phyloP scores from a whole-genome alignment of 129 eudicot species.

The Smallanthus sonchifolius region DNA sequence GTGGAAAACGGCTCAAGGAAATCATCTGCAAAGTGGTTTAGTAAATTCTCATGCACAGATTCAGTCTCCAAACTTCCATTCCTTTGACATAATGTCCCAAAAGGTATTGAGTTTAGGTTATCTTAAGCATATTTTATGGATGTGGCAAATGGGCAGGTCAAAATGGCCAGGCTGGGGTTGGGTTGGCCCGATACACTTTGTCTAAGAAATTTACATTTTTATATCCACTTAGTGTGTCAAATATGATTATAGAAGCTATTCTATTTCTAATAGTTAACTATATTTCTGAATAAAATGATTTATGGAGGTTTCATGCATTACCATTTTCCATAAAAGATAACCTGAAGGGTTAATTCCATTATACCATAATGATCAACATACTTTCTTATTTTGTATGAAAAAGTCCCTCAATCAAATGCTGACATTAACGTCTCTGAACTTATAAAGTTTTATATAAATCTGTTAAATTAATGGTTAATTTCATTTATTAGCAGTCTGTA shows the following conservation, averaged over 20 bases:
- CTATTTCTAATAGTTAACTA: not conserved
- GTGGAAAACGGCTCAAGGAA: conserved; percentile 49
- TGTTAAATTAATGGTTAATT: not conserved
- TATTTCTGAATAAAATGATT: not conserved
- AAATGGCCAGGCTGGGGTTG: not conserved
- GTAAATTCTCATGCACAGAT: conserved; percentile 39
- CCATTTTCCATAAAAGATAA: not conserved
- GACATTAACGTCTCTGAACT: not conserved
- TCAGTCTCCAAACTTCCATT: conserved; percentile 48
- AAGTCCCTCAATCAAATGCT: not conserved
- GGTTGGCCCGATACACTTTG: not conserved
- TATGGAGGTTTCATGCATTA: not conserved
- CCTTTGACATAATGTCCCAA: conserved; percentile 48
- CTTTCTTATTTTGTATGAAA: not conserved
- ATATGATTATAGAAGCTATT: not conserved
- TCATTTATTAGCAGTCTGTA: not conserved
- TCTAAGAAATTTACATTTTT: not conserved
- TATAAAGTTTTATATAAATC: not conserved
- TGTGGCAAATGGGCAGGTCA: not conserved
- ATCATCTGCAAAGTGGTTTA: conserved; percentile 48
- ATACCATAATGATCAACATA: not conserved
- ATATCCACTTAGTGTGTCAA: not conserved
- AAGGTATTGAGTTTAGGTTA: conserved; percentile 42
- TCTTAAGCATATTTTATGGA: conserved; percentile 1
- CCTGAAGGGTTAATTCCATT: not conserved